These are phyloP conservation scores for Fusarium sp. DNA, from an alignment of 2,329 filamentous ascomycete species.

Conservation along the genomic window DNA sequence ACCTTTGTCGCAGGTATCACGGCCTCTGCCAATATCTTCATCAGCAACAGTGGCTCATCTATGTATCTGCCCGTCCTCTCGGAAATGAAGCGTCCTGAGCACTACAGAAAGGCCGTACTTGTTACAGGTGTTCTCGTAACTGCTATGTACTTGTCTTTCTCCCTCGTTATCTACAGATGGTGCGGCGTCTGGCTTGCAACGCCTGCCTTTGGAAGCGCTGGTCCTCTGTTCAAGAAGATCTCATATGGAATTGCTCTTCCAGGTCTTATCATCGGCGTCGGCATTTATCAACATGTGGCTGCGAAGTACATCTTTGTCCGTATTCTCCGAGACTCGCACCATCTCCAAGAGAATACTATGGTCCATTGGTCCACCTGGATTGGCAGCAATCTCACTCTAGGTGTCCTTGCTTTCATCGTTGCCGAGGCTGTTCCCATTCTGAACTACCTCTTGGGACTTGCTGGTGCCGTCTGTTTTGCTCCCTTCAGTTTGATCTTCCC, in stretches of 20 bases:
- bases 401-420: not conserved
- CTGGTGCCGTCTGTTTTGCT: not conserved
- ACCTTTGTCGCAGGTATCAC: not conserved
- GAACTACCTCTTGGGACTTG: slow-evolving; percentile 2
- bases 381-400: slow-evolving; percentile 2
- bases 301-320: slow-evolving; percentile 3
- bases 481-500: slow-evolving; percentile 6
- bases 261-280: slow-evolving; percentile 3
- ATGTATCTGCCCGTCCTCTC: slow-evolving; percentile 60
- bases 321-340: not conserved
- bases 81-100: slow-evolving; percentile 58
- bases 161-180: slow-evolving; percentile 7
- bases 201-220: not conserved
- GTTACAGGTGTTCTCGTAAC: not conserved
- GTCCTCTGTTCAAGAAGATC: not conserved
- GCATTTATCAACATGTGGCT: slow-evolving; percentile 6
- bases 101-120: not conserved
- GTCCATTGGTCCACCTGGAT: slow-evolving; percentile 4
- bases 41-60: slow-evolving; percentile 60
- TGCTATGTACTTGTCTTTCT: slow-evolving; percentile 9
- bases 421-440: slow-evolving; percentile 2
- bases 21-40: slow-evolving; percentile 52
- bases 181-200: slow-evolving; percentile 4
- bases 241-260: slow-evolving; percentile 5
- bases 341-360: slow-evolving; percentile 1